These are phyloP conservation scores for Verticillium nubilum DNA, from an alignment of 2,329 filamentous ascomycete species.

Conservation along the genomic window DNA sequence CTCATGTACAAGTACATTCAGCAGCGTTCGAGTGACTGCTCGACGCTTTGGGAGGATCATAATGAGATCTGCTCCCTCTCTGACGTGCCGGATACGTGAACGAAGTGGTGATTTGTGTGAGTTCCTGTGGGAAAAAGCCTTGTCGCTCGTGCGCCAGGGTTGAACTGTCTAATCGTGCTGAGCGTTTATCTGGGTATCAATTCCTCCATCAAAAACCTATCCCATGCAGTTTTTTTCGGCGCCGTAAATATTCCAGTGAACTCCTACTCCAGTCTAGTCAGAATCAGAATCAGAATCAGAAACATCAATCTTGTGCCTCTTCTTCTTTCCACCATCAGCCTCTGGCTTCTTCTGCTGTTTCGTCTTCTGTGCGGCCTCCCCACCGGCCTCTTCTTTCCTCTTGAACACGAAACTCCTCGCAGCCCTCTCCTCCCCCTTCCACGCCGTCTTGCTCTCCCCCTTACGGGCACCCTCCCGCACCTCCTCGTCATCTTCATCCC, in stretches of 20 bases:
- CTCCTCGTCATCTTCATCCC: background rate
- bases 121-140: background rate
- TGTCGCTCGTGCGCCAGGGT: background rate
- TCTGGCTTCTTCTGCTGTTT: slow-evolving; percentile 12
- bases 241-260: background rate
- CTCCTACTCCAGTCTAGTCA: background rate
- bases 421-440: slow-evolving; percentile 35
- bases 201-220: background rate
- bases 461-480: background rate
- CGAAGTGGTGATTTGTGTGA: background rate
- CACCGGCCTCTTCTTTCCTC: slow-evolving; percentile 45
- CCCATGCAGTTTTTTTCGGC: background rate
- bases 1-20: background rate
- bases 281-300: slow-evolving; percentile 20
- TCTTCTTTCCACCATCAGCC: slow-evolving; percentile 20
- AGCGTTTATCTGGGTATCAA: background rate
- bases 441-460: slow-evolving; percentile 16
- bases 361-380: slow-evolving; percentile 20
- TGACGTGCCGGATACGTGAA: background rate
- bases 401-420: slow-evolving; percentile 59
- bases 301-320: slow-evolving; percentile 18
- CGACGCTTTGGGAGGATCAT: background rate
- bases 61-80: background rate
- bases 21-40: background rate
- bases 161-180: background rate